Percentiles rank a stretch among this genome's conserved stretches.
phyloP scores from a whole-genome alignment of 306 rosid species.

The Lathyrus oleraceus region DNA sequence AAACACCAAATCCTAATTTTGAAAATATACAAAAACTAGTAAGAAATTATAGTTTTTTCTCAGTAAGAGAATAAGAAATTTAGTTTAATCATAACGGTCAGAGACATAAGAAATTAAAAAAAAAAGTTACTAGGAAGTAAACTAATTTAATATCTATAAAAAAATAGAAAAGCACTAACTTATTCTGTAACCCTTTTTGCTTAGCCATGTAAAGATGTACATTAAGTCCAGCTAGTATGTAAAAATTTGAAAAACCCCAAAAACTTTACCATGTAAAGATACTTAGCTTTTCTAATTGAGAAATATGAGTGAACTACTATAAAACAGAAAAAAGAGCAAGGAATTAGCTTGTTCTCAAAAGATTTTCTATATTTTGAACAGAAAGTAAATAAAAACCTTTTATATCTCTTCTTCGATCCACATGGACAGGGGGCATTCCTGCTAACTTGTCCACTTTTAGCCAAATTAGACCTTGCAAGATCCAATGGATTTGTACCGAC shows the following conservation, averaged over 20 bases:
- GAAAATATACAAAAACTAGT: background rate
- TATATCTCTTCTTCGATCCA: slow-evolving; percentile 93
- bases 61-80: background rate
- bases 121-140: slow-evolving; percentile 6
- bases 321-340: background rate
- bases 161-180: slow-evolving; percentile 1
- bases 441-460: slow-evolving; percentile 81
- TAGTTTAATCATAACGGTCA: background rate
- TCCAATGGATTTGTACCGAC: slow-evolving; percentile 79
- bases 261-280: slow-evolving; percentile 10
- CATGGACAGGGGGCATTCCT: slow-evolving; percentile 89
- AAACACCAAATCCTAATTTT: slow-evolving; percentile 15
- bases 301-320: slow-evolving; percentile 20
- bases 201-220: slow-evolving; percentile 10
- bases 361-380: background rate
- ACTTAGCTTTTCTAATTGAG: slow-evolving; percentile 15
- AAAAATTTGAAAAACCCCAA: slow-evolving; percentile 13
- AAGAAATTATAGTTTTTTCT: background rate
- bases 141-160: slow-evolving; percentile 2
- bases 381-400: slow-evolving; percentile 50
- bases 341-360: slow-evolving; percentile 13
- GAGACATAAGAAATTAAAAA: background rate
- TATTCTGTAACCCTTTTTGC: slow-evolving; percentile 3
- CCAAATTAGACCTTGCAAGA: slow-evolving; percentile 82
- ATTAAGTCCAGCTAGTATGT: slow-evolving; percentile 9